Conservation (phyloP, 2,329 filamentous ascomycete genomes). For the Fusarium buharicum region DNA sequence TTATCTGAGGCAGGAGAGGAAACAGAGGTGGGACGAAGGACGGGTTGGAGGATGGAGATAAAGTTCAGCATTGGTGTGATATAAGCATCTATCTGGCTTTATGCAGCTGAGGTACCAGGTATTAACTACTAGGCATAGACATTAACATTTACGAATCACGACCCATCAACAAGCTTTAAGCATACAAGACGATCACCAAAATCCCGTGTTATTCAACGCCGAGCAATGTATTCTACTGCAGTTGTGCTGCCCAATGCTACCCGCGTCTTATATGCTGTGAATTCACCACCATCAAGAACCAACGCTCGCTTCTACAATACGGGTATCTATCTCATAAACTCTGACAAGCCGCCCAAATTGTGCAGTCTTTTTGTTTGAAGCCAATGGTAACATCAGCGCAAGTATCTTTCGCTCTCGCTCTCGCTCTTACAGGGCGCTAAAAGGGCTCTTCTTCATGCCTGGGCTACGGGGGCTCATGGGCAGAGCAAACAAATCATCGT, state of each 20-base stretch:
- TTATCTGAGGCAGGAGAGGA: conserved; percentile 85
- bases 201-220: not conserved
- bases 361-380: not conserved
- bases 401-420: not conserved
- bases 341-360: conserved; percentile 5
- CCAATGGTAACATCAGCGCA: not conserved
- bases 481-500: conserved; percentile 87
- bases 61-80: not conserved
- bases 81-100: not conserved
- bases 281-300: conserved; percentile 6
- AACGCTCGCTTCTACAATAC: conserved; percentile 30
- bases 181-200: not conserved
- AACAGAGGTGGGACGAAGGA: conserved; percentile 95
- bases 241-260: not conserved
- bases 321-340: conserved; percentile 32
- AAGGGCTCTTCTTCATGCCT: conserved; percentile 86
- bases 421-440: conserved; percentile 61
- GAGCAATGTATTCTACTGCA: conserved; percentile 1
- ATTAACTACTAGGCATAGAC: not conserved
- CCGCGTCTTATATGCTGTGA: not conserved
- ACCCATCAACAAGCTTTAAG: not conserved
- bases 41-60: conserved; percentile 92
- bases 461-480: conserved; percentile 88
- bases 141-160: not conserved
- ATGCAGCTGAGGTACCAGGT: not conserved